These are phyloP conservation scores for Forsythia viridissima DNA, from an alignment of 257 asterid species.

Conservation along the genomic window DNA sequence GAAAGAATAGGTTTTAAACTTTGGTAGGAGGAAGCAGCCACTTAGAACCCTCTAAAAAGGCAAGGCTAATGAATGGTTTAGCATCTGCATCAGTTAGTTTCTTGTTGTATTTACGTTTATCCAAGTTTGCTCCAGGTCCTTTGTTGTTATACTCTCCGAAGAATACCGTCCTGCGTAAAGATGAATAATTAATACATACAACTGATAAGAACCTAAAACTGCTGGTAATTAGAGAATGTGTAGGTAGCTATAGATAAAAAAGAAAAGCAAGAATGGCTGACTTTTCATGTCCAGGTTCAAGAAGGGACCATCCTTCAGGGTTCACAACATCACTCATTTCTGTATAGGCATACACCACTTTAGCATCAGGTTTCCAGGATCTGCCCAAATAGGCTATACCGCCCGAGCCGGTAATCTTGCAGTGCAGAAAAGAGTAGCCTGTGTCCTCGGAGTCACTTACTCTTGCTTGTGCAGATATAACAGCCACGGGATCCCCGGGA, in stretches of 20 bases:
- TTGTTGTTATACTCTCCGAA: constrained; percentile 57
- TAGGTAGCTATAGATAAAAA: constrained; percentile 44
- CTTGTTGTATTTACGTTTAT: constrained; percentile 40
- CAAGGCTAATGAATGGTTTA: constrained; percentile 46
- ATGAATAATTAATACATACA: background rate
- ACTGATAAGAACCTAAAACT: background rate
- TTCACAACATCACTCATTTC: constrained; percentile 43
- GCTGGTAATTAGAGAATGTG: background rate
- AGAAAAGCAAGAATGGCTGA: constrained; percentile 23
- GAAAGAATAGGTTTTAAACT: constrained; percentile 4
- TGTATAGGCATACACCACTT: constrained; percentile 46
- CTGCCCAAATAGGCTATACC: constrained; percentile 43
- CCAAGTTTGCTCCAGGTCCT: constrained; percentile 56
- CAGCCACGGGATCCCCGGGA: constrained; percentile 52
- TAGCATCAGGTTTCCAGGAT: constrained; percentile 49
- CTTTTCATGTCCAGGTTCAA: constrained; percentile 24
- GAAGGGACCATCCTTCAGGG: constrained; percentile 60
- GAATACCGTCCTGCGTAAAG: constrained; percentile 45
- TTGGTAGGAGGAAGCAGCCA: constrained; percentile 72
- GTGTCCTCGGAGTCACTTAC: background rate
- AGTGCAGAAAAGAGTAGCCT: constrained; percentile 55
- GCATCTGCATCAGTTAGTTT: constrained; percentile 42
- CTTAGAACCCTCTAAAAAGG: constrained; percentile 48
- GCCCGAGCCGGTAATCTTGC: constrained; percentile 53
- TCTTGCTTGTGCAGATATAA: constrained; percentile 62